Percentiles rank a stretch among this genome's conserved stretches.
phyloP scores from a whole-genome alignment of 2,329 filamentous ascomycete species.

The Teratosphaeria epicoccoides region DNA sequence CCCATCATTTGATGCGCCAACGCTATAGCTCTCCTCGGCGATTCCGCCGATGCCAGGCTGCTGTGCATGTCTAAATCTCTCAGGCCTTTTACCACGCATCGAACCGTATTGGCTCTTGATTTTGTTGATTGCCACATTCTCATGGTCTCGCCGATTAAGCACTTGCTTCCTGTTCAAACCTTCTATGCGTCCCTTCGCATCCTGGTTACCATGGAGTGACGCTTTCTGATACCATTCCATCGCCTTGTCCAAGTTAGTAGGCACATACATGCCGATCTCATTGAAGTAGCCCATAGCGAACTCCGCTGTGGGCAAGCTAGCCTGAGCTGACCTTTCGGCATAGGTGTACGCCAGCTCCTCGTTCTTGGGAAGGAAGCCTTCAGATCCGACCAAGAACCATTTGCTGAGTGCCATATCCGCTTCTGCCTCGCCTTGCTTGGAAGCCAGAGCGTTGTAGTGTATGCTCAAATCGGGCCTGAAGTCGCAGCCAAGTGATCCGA shows the following conservation, averaged over 20 bases:
- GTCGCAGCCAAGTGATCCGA: constrained; percentile 86
- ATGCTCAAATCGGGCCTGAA: constrained; percentile 88
- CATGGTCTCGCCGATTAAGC: constrained; percentile 82
- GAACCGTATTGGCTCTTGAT: constrained; percentile 56
- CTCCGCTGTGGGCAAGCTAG: constrained; percentile 78
- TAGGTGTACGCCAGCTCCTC: constrained; percentile 88
- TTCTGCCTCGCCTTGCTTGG: constrained; percentile 83
- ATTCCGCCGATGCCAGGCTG: constrained; percentile 13
- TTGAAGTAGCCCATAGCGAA: constrained; percentile 97
- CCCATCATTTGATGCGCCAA: not conserved
- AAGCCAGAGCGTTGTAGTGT: constrained; percentile 90
- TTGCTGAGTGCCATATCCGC: constrained; percentile 94
- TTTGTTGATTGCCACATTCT: constrained; percentile 75
- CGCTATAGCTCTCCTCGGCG: constrained; percentile 2
- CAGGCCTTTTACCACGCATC: constrained; percentile 38
- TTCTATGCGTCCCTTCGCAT: constrained; percentile 71
- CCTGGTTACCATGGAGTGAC: constrained; percentile 81
- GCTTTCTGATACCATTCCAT: constrained; percentile 84
- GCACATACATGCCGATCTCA: constrained; percentile 87
- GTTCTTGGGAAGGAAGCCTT: constrained; percentile 87
- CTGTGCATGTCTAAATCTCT: constrained; percentile 29
- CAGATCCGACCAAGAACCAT: constrained; percentile 95
- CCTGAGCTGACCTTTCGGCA: constrained; percentile 71
- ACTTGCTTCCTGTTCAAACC: constrained; percentile 67
- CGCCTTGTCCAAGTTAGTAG: constrained; percentile 72